Percentiles rank a stretch among this genome's conserved stretches.
Evolutionary conservation across 352 stramenopile genomes (phyloP).

Genomic region (Phytophthora citricola): DNA sequence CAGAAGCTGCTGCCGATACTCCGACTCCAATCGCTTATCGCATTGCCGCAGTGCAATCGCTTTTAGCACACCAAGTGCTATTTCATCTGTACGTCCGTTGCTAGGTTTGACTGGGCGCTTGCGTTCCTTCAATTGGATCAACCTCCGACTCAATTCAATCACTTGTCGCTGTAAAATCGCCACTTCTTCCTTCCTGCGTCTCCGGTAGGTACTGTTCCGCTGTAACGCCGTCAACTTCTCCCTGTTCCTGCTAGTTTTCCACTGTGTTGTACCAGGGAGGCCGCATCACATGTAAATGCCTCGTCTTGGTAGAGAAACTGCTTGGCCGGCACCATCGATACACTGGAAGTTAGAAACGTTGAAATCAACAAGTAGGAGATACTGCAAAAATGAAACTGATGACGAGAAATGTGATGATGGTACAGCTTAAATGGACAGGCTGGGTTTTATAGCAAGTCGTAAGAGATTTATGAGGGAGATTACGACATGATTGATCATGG

Average conservation of each 20-base stretch:
- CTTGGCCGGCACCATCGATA: background rate
- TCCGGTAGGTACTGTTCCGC: background rate
- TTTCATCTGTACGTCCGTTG: background rate
- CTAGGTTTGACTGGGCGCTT: background rate
- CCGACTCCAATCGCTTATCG: background rate
- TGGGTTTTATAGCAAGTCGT: too few relatives aligned
- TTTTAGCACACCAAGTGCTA: background rate
- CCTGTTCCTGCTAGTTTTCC: background rate
- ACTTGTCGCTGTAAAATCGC: background rate
- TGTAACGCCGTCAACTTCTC: background rate
- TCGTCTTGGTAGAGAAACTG: background rate
- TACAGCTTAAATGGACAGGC: too few relatives aligned
- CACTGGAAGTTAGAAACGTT: background rate
- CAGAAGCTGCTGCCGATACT: background rate
- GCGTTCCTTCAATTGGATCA: background rate
- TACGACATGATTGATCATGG: background rate
- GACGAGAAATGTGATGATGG: too few relatives aligned
- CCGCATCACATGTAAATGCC: background rate
- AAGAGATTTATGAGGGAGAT: background rate
- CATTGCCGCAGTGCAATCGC: background rate
- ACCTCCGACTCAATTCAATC: background rate
- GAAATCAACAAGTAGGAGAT: too few relatives aligned
- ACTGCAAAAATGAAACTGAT: too few relatives aligned
- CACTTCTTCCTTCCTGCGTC: background rate
- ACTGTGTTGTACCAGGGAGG: background rate